Base-by-base conservation (phyloP, 495 filamentous ascomycete species). In the Hypoxylon lienhwacheense region DNA sequence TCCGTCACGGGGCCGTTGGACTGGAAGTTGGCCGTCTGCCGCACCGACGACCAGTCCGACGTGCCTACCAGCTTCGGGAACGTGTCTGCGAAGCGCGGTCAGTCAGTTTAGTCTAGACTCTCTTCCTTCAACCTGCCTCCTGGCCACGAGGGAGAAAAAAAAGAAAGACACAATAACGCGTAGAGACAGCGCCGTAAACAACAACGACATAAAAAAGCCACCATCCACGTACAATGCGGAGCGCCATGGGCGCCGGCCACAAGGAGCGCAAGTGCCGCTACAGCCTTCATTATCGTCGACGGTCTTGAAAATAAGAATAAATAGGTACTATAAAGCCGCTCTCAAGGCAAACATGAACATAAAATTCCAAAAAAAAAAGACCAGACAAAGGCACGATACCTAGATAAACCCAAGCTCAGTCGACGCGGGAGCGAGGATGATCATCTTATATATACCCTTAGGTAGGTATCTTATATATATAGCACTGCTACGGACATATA, bases 1-100 rank as follows among this genome's bases (percentile, higher is more conserved):
- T 78, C 70, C 7, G 75, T 76, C 24, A 79, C 76, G 20, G 76
- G 76, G 2, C 74, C 75, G 54, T 79, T 79, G 66, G 67, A 72
- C 58, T 80, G 72, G 70, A 68, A 77, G 68, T 81, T 81, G 40
- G 63, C 61, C 7, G 73, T 71, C 47, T 64, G 66, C 19, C 77
- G 75, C 41, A 79, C 77, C 32, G 74, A 76, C 25, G 76, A 68
- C 77, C 77, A 81, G 45, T 73, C 69, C 2, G 73, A 53, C 25
- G 61, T 68, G 29, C 44, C 69, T 2, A 68, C 58, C 52, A 68
- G 66, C 28, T 58, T 61, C 7, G 66, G 63, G 43, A 68, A 64
- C 41, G 66, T 67, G 28, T 67, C 56, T 64, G 14, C 0, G 5
- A 7, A 16, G 6, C 3, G 2, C 37, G 16, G 61, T 61, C 37